Evolutionary conservation across 2,329 filamentous ascomycete genomes (phyloP).

Genomic region (Pyricularia grisea): DNA sequence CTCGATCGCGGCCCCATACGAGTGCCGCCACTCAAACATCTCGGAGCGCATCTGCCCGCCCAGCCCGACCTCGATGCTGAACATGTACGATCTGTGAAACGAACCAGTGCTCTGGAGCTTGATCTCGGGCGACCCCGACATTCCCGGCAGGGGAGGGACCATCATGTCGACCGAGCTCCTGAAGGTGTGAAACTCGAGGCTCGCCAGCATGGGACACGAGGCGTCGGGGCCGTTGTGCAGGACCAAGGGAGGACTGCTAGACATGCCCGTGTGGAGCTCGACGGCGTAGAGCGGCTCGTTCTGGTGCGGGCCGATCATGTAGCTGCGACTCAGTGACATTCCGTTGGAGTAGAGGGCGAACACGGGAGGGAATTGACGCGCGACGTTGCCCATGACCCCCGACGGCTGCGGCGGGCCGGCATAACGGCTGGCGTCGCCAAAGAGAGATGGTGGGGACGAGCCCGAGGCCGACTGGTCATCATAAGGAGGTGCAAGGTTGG

Average conservation of each 20-base stretch:
- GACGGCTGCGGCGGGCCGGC: neutral
- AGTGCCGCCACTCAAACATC: conserved; percentile 33
- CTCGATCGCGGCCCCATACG: conserved; percentile 22
- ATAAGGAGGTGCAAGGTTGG: neutral
- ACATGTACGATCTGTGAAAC: conserved; percentile 15
- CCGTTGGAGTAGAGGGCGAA: conserved; percentile 21
- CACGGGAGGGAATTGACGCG: conserved; percentile 20
- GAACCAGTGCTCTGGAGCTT: conserved; percentile 7
- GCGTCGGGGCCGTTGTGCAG: conserved; percentile 23
- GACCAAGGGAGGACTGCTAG: conserved; percentile 18
- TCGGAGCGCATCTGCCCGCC: conserved; percentile 16
- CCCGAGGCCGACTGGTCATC: neutral
- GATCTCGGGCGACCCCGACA: conserved; percentile 1
- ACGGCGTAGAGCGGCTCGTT: conserved; percentile 22
- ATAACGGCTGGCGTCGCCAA: neutral
- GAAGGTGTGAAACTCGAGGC: conserved; percentile 11
- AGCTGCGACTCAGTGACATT: conserved; percentile 9
- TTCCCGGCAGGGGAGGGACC: conserved; percentile 18
- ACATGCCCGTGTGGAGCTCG: conserved; percentile 15
- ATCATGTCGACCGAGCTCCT: conserved; percentile 15
- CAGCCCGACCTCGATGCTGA: conserved; percentile 23
- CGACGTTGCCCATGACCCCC: conserved; percentile 8
- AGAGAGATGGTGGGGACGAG: neutral
- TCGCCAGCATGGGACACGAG: conserved; percentile 16
- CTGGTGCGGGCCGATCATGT: conserved; percentile 21